Evolutionary conservation across 495 filamentous ascomycete species (phyloP).

Genomic region (Cercophora samala): DNA sequence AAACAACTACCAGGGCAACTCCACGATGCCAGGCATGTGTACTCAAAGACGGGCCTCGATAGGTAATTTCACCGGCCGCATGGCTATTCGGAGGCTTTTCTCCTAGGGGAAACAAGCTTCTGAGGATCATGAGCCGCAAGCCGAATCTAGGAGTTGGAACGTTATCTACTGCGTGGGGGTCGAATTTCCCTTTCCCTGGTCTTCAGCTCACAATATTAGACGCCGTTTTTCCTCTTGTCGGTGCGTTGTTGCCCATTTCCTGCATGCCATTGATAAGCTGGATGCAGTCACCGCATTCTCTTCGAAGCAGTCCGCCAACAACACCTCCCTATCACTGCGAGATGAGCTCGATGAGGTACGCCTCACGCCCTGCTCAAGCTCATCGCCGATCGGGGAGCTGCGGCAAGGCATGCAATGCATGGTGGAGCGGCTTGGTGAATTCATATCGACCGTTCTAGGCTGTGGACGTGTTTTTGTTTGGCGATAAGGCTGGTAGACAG

Average conservation of each 20-base stretch:
- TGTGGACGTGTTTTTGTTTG: neutral
- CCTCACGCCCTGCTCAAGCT: neutral
- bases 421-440: neutral
- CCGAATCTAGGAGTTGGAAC: neutral
- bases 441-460: neutral
- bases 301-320: neutral
- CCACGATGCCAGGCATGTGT: no score
- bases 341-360: neutral
- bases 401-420: neutral
- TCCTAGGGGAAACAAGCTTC: neutral
- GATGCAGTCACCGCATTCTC: neutral
- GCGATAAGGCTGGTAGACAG: neutral
- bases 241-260: neutral
- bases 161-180: slow-evolving; percentile 4
- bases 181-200: neutral
- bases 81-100: neutral
- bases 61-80: neutral
- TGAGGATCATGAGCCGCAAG: neutral
- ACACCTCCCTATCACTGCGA: neutral
- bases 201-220: neutral
- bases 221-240: neutral
- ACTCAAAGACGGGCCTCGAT: neutral
- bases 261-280: neutral
- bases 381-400: neutral
- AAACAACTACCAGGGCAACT: no score